Percentiles rank a stretch among this genome's conserved stretches.
Conservation (phyloP, 2,329 filamentous ascomycete genomes). For the Pseudomassariella vexata region DNA sequence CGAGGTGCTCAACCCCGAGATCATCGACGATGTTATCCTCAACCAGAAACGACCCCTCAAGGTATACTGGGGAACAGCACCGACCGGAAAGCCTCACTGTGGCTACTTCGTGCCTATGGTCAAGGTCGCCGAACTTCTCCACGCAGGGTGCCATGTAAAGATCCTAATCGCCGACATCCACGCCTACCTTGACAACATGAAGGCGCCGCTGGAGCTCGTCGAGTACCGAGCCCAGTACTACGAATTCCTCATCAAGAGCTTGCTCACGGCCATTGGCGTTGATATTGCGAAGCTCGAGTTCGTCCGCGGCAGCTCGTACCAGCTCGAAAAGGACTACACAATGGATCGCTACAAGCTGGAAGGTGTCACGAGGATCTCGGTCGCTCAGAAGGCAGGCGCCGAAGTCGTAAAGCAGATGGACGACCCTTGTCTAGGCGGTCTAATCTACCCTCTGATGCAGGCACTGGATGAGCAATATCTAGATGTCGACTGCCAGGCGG, state of each 20-base stretch:
- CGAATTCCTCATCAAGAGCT: conserved; percentile 64
- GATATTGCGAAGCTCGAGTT: conserved; percentile 75
- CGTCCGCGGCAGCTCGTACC: conserved; percentile 79
- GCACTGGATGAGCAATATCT: conserved; percentile 88
- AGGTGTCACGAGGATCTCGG: conserved; percentile 57
- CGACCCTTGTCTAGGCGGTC: conserved; percentile 66
- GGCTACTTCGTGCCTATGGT: conserved; percentile 86
- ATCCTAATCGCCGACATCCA: conserved; percentile 72
- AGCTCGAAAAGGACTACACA: conserved; percentile 65
- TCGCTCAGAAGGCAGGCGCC: conserved; percentile 80
- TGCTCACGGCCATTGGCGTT: conserved; percentile 74
- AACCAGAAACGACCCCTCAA: conserved; percentile 66
- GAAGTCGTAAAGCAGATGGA: conserved; percentile 91
- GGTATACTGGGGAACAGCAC: conserved; percentile 86
- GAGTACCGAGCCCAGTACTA: conserved; percentile 81
- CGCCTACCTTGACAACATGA: conserved; percentile 77
- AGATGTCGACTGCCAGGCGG: conserved; percentile 82
- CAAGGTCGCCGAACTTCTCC: conserved; percentile 84
- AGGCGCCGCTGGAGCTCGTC: conserved; percentile 84
- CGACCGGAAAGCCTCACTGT: conserved; percentile 81
- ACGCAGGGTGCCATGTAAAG: conserved; percentile 76
- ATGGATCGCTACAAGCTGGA: conserved; percentile 84
- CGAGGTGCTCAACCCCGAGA: conserved; percentile 78
- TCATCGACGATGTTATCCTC: conserved; percentile 67
- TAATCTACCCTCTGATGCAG: conserved; percentile 84